Conservation (phyloP, 2,329 filamentous ascomycete genomes). For the Phyllosticta paracitricarpa region DNA sequence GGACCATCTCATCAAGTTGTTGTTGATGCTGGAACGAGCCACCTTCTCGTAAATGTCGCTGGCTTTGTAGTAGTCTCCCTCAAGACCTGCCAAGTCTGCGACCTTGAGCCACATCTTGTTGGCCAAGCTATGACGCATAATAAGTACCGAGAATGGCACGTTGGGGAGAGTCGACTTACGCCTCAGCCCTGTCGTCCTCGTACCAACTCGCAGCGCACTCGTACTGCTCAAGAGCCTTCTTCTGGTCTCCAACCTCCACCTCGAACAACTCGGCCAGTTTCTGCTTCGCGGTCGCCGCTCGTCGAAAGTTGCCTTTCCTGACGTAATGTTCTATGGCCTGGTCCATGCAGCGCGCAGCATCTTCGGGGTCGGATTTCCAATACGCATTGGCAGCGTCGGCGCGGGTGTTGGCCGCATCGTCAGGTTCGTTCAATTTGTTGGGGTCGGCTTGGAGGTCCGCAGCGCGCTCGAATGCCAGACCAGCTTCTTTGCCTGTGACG, state of each 20-base stretch:
- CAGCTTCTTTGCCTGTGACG: slow-evolving; percentile 66
- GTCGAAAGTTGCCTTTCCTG: slow-evolving; percentile 77
- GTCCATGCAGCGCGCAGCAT: slow-evolving; percentile 48
- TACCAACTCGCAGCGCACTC: slow-evolving; percentile 77
- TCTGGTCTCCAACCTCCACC: slow-evolving; percentile 62
- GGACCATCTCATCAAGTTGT: slow-evolving; percentile 86
- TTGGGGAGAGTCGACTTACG: slow-evolving; percentile 43
- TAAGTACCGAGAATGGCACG: neutral
- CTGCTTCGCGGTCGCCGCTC: slow-evolving; percentile 80
- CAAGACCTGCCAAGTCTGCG: slow-evolving; percentile 73
- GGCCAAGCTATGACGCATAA: slow-evolving; percentile 51
- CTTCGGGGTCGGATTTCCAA: slow-evolving; percentile 70
- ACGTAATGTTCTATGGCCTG: slow-evolving; percentile 75
- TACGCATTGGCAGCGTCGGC: slow-evolving; percentile 88
- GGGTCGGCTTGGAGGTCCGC: slow-evolving; percentile 59
- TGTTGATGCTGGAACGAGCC: slow-evolving; percentile 65
- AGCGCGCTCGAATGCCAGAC: slow-evolving; percentile 72
- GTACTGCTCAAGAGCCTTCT: slow-evolving; percentile 68
- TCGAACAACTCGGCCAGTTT: slow-evolving; percentile 80
- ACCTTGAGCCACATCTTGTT: slow-evolving; percentile 93
- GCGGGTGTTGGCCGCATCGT: slow-evolving; percentile 82
- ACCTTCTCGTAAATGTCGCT: slow-evolving; percentile 63
- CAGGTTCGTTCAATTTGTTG: slow-evolving; percentile 75
- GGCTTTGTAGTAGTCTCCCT: slow-evolving; percentile 74
- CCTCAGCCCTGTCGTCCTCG: slow-evolving; percentile 72